phyloP scores from a whole-genome alignment of 2,329 filamentous ascomycete genomes.

The Hymenotorrendiella dingleyae region DNA sequence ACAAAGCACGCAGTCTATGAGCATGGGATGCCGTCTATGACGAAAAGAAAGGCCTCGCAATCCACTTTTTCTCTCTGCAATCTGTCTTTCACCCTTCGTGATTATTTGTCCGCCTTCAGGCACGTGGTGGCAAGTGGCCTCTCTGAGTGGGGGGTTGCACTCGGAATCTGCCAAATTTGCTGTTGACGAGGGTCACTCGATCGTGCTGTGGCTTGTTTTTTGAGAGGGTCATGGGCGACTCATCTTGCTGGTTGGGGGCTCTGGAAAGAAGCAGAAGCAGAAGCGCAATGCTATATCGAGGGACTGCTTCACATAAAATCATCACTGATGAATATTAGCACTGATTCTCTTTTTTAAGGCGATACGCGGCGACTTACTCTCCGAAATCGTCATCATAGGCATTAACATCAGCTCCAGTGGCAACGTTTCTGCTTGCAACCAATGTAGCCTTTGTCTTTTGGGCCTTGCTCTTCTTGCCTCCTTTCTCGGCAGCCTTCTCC shows the following conservation, averaged over 20 bases:
- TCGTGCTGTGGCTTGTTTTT: conserved; percentile 5
- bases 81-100: conserved; percentile 11
- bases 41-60: conserved; percentile 20
- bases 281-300: conserved; percentile 6
- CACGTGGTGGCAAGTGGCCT: conserved; percentile 7
- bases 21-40: conserved; percentile 12
- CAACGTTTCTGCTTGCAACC: conserved; percentile 53
- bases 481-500: conserved; percentile 90
- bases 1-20: conserved; percentile 17
- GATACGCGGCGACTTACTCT: conserved; percentile 60
- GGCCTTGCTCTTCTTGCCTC: conserved; percentile 94
- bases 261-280: conserved; percentile 10
- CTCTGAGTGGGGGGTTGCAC: conserved; percentile 7
- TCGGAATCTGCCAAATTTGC: conserved; percentile 5
- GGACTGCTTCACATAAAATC: conserved; percentile 62
- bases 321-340: conserved; percentile 42
- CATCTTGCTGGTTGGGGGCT: conserved; percentile 7
- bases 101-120: conserved; percentile 6
- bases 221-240: conserved; percentile 6
- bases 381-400: conserved; percentile 81
- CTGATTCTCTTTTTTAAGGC: neutral
- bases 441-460: conserved; percentile 90
- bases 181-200: conserved; percentile 4
- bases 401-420: conserved; percentile 61
- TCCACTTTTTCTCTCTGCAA: conserved; percentile 8